These are phyloP conservation scores for Fonsecaea erecta DNA, from an alignment of 2,329 filamentous ascomycete species.

Conservation along the genomic window DNA sequence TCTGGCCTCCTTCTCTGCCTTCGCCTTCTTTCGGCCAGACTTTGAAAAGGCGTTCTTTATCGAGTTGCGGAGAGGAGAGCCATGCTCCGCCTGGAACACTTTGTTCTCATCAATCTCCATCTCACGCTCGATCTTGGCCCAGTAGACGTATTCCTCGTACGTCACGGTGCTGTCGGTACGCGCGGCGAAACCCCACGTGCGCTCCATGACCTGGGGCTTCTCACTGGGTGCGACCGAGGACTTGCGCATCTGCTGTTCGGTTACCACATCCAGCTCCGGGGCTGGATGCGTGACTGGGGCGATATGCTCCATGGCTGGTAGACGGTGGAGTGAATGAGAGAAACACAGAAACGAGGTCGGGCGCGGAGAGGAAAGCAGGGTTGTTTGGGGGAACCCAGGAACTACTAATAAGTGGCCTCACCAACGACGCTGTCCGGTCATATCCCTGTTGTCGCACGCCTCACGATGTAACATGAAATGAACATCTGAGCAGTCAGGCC, in stretches of 20 bases:
- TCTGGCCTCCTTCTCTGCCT: slow-evolving; percentile 29
- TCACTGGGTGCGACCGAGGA: slow-evolving; percentile 22
- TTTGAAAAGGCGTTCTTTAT: slow-evolving; percentile 38
- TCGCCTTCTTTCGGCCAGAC: slow-evolving; percentile 34
- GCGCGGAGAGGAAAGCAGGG: slow-evolving; percentile 16
- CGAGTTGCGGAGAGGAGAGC: slow-evolving; percentile 25
- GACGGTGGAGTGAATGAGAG: slow-evolving; percentile 16
- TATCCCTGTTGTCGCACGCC: slow-evolving; percentile 15
- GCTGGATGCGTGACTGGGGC: slow-evolving; percentile 30
- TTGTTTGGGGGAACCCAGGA: slow-evolving; percentile 8
- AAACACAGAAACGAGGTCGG: slow-evolving; percentile 21
- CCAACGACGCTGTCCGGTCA: slow-evolving; percentile 8
- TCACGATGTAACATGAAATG: slow-evolving; percentile 29
- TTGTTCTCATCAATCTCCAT: slow-evolving; percentile 40
- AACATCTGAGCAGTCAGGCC: slow-evolving; percentile 15
- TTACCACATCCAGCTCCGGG: slow-evolving; percentile 30
- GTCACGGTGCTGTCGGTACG: slow-evolving; percentile 38
- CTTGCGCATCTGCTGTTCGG: slow-evolving; percentile 31
- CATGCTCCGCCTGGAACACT: slow-evolving; percentile 30
- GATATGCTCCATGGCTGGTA: slow-evolving; percentile 28
- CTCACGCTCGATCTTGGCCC: slow-evolving; percentile 43
- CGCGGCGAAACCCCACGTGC: slow-evolving; percentile 37
- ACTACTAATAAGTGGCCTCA: slow-evolving; percentile 18
- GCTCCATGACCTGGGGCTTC: slow-evolving; percentile 31
- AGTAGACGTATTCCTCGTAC: slow-evolving; percentile 48